Evolutionary conservation across 2,329 filamentous ascomycete genomes (phyloP).

Genomic region (Knoxdaviesia proteae): DNA sequence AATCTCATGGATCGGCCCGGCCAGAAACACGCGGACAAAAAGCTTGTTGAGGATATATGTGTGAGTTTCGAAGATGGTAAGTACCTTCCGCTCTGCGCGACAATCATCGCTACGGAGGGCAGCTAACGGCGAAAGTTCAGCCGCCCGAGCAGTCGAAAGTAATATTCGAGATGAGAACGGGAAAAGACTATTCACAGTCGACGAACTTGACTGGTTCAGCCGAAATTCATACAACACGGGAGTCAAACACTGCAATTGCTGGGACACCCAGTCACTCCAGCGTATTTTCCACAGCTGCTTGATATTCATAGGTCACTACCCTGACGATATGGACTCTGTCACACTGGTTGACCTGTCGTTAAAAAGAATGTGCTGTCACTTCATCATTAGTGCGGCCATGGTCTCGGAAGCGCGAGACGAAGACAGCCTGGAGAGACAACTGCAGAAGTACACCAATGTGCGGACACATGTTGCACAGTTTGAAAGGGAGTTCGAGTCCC

Average conservation of each 20-base stretch:
- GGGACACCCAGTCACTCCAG: constrained; percentile 31
- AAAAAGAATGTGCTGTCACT: constrained; percentile 49
- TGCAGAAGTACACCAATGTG: constrained; percentile 40
- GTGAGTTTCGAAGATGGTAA: constrained; percentile 24
- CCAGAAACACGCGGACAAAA: constrained; percentile 5
- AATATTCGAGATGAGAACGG: constrained; percentile 17
- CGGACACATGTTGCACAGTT: constrained; percentile 41
- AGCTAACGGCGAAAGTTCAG: constrained; percentile 8
- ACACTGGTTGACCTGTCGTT: constrained; percentile 27
- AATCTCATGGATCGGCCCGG: constrained; percentile 16
- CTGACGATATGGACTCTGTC: constrained; percentile 20
- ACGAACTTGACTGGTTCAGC: constrained; percentile 68
- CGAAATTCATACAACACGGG: constrained; percentile 65
- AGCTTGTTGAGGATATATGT: constrained; percentile 28
- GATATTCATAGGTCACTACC: constrained; percentile 28
- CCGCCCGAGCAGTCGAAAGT: constrained; percentile 19
- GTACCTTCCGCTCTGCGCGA: constrained; percentile 3
- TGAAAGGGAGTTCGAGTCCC: constrained; percentile 13
- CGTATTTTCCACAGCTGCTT: constrained; percentile 35
- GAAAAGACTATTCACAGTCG: constrained; percentile 30
- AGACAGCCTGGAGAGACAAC: constrained; percentile 25
- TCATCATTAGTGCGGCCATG: constrained; percentile 34
- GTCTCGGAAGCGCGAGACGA: constrained; percentile 28
- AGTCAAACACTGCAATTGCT: constrained; percentile 34
- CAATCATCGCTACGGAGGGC: not conserved